A percentile compares a stretch with the other conserved stretches of the same genome.
Evolutionary conservation across 331 rosid genomes (phyloP).

Genomic region (Cydonia oblonga): DNA sequence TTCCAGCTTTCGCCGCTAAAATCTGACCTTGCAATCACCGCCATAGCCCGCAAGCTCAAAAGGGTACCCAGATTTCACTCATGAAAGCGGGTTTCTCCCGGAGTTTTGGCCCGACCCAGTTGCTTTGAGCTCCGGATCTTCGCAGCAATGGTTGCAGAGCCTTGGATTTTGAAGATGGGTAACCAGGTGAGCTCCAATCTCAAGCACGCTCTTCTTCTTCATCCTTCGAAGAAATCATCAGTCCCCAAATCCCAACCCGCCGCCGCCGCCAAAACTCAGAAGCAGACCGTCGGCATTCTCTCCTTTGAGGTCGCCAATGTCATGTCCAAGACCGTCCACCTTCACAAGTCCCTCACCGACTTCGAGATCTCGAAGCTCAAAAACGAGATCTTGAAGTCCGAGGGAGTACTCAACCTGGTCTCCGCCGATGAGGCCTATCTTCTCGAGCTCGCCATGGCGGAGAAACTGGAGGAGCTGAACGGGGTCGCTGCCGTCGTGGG

Average conservation of each 20-base stretch:
- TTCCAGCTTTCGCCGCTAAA: not conserved
- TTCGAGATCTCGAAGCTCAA: conserved; percentile 69
- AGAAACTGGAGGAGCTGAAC: conserved; percentile 85
- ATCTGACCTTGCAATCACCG: not conserved
- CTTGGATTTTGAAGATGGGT: conserved; percentile 93
- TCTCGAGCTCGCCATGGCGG: conserved; percentile 68
- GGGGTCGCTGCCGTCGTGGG: conserved; percentile 72
- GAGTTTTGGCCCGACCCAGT: not conserved
- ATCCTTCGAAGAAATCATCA: conserved; percentile 41
- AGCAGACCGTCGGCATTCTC: conserved; percentile 65
- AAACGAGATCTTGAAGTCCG: conserved; percentile 65
- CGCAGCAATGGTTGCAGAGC: conserved; percentile 83
- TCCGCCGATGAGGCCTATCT: conserved; percentile 61
- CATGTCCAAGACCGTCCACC: conserved; percentile 71
- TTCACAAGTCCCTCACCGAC: conserved; percentile 61
- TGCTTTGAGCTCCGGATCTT: conserved; percentile 5
- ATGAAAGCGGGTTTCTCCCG: not conserved
- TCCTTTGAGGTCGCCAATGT: conserved; percentile 94
- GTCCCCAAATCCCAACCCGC: conserved; percentile 20
- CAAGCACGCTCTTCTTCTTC: conserved; percentile 67
- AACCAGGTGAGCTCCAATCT: conserved; percentile 85
- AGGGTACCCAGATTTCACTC: not conserved
- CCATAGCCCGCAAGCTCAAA: not conserved
- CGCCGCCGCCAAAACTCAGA: not conserved
- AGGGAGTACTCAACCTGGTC: conserved; percentile 59